Evolutionary conservation across 1,284 basidiomycete species (phyloP), one percentile per base, ranked within the genome.

Genomic region (Cerioporus squamosus): DNA sequence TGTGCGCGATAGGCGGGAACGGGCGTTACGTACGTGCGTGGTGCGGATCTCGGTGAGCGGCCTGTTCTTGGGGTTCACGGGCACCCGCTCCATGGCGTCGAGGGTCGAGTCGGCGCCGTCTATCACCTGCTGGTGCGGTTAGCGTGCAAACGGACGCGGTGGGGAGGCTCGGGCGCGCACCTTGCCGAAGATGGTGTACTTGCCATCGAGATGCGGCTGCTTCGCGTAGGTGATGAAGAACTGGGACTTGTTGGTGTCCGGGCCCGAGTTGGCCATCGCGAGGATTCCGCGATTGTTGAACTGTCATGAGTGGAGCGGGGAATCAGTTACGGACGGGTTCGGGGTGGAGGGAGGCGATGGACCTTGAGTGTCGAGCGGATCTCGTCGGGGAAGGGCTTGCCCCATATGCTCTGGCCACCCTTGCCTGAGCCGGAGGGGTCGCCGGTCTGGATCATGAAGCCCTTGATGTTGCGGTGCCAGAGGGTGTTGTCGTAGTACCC

Each of bases 241-340:
- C 76, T 97, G 90, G 2, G 93, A 94, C 75, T 97, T 97, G 79
- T 97, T 98, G 20, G 91, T 89, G 73, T 97, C 92, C 22, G 91
- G 90, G 0, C 96, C 96, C 4, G 91, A 90, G 74, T 98, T 98
- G 51, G 95, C 96, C 94, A 98, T 97, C 23, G 95, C 95, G n/a
- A 97, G 88, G 63, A 97, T 84, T 18, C 95, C 95, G 63, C 96
- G 86, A 53, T 87, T 81, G 75, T 97, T 97, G 79, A 98, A 98
- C 94, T 96, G 72, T 33, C 17, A 23, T 17, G 51, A n/a, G n/a
- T n/a, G 51, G 44, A 42, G 56, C 56, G 40, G 44, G 40, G 26
- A 42, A 59, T 62, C 50, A 46, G 52, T 39, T 20, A 31, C 44
- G 33, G 57, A 23, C 46, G 22, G 39, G 36, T 6, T 31, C 18